phyloP scores from a whole-genome alignment of 2,329 filamentous ascomycete genomes.

The Talaromyces atroroseus region DNA sequence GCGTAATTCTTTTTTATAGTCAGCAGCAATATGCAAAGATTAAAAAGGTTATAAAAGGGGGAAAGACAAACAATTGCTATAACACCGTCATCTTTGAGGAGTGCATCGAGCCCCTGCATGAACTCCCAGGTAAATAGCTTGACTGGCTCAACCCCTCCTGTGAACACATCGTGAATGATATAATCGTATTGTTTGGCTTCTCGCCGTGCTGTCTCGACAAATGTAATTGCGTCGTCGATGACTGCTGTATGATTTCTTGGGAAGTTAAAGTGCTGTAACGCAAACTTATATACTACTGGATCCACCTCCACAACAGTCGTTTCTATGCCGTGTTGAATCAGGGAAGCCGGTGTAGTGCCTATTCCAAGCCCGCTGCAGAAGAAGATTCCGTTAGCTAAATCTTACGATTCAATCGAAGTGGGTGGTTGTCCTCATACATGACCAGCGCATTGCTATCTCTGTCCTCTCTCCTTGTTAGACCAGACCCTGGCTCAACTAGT shows the following conservation, averaged over 20 bases:
- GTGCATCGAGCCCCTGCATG: conserved; percentile 60
- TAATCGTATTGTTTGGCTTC: conserved; percentile 66
- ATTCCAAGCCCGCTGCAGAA: conserved; percentile 72
- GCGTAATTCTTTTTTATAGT: conserved; percentile 71
- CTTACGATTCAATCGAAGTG: not conserved
- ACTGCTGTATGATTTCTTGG: conserved; percentile 71
- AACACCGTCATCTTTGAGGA: conserved; percentile 72
- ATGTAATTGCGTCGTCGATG: conserved; percentile 76
- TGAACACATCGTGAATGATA: conserved; percentile 97
- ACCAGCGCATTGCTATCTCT: conserved; percentile 72
- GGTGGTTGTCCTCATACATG: conserved; percentile 60
- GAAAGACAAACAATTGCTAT: conserved; percentile 70
- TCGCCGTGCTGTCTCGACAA: conserved; percentile 48
- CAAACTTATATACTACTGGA: conserved; percentile 78
- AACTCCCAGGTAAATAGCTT: conserved; percentile 85
- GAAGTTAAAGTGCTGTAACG: conserved; percentile 74
- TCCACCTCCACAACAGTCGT: conserved; percentile 96
- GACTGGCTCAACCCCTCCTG: conserved; percentile 86
- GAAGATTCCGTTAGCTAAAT: conserved; percentile 2
- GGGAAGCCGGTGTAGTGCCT: conserved; percentile 79
- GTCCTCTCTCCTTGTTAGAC: conserved; percentile 43
- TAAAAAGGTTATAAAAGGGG: not conserved
- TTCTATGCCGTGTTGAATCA: conserved; percentile 81
- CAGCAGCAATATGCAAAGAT: conserved; percentile 14
- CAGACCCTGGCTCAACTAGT: conserved; percentile 57